Evolutionary conservation across 371 early-diverging fungal species (phyloP), one percentile per base, ranked within the genome.

Genomic region (Sporodiniella umbellata): DNA sequence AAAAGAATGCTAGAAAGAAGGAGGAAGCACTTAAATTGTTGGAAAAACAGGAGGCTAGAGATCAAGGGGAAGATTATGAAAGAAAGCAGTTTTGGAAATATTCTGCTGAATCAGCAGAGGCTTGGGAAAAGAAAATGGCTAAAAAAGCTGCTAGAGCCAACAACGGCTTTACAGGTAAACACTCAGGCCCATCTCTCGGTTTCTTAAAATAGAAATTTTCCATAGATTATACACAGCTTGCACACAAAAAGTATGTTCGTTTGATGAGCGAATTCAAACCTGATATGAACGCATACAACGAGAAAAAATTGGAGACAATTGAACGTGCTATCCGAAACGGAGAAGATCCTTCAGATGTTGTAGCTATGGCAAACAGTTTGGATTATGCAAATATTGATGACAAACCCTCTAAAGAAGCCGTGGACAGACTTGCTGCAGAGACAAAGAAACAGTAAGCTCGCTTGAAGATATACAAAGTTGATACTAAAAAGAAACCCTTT

Each of bases 231-330:
- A 75, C 80, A 22, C 94, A 96, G 56, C 83, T 84, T 39, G 90
- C 95, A 45, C 86, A 87, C 37, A 89, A 89, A 42, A 95, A 94
- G 63, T 97, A 96, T 68, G 70, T 86, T 39, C 82, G 83, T 19
- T 71, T 87, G 35, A 84, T 89, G 14, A 73, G 74, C 18, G 85
- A 87, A 23, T 68, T 97, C 28, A 93, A 90, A 59, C 95, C 96
- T 7, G 86, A 96, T 61, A 54, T 94, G 60, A 61, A 60, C 1
- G 72, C 83, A 1, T 95, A 97, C 62, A 66, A 80, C 33, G 83
- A 83, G 44, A 77, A 84, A 66, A 87, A 89, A 58, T 24, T 69
- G 17, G 66, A 74, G 23, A 58, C 62, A n/a, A 60, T 66, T 46
- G 56, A 66, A 33, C 56, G 64, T 33, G 68, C 68, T 19, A 54